Base-by-base conservation (phyloP, 306 rosid genomes). In the Trifolium fragiferum region DNA sequence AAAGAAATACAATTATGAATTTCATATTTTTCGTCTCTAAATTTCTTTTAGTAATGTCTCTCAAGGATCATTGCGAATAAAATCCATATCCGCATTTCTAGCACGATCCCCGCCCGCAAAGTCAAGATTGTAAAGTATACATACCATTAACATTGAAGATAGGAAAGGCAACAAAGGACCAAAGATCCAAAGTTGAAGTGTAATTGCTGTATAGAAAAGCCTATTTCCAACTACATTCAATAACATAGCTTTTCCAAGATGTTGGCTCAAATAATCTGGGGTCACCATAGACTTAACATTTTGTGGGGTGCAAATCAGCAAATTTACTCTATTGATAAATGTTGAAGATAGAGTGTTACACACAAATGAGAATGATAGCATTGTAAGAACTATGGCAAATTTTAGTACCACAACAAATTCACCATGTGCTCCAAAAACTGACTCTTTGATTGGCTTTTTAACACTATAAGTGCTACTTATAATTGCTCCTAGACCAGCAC, bases 101-200 rank as follows among this genome's bases (percentile, higher is more conserved):
- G 76, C 41, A 14, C 46, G 25, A 43, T 73, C 32, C 51, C 78
- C 60, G 35, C 64, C 47, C 32, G 90, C 82, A 54, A 89, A 62
- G 46, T 92, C 97, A 20, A 92, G 81, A 43, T 89, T 88, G 58
- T 88, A 88, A 58, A 92, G 87, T 66, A 88, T 61, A 7, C 85
- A 59, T 7, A 92, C 86, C 90, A 85, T 66, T 0, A 84, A 68
- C 0, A 62, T 41, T 14, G 85, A 90, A 83, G 88, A 85, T 8
- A 90, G 33, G 37, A 92, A 90, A 23, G 90, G 88, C 14, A 88
- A 41, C 12, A 90, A 81, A 1, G 98, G 98, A 5, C 98, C 98
- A 33, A 92, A 92, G 11, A 92, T 85, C 94, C 98, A 92, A 23
- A 92, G 90, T 53, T 87, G 38, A 54, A 92, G 68, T 5, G 91